These are phyloP conservation scores for Phoma sp. DNA, from an alignment of 2,329 filamentous ascomycete species.

Conservation along the genomic window DNA sequence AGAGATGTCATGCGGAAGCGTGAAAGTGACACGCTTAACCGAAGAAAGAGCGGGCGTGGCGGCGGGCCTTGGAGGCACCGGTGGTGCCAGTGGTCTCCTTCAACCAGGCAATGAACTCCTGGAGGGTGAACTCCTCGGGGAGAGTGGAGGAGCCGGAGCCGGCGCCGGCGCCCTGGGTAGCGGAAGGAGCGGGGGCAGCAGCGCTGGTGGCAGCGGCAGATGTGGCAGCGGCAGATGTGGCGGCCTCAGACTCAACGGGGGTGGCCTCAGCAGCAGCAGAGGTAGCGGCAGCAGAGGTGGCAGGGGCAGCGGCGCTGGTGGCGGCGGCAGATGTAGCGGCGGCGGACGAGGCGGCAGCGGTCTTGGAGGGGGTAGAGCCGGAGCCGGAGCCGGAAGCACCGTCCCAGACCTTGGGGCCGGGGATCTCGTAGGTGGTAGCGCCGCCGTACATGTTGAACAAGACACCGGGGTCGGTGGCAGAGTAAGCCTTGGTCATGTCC, in stretches of 20 bases:
- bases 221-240: slow-evolving; percentile 2
- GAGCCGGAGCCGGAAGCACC: slow-evolving; percentile 26
- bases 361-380: slow-evolving; percentile 20
- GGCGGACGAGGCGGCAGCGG: slow-evolving; percentile 14
- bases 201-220: background rate
- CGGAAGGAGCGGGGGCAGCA: slow-evolving; percentile 5
- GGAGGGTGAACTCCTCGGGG: slow-evolving; percentile 38
- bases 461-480: slow-evolving; percentile 49
- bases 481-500: slow-evolving; percentile 55
- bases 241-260: slow-evolving; percentile 6
- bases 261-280: slow-evolving; percentile 13
- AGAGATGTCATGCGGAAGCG: slow-evolving; percentile 7
- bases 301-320: slow-evolving; percentile 13
- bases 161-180: slow-evolving; percentile 17
- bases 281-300: slow-evolving; percentile 13
- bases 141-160: slow-evolving; percentile 26
- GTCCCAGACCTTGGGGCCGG: slow-evolving; percentile 48
- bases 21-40: slow-evolving; percentile 43
- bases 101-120: slow-evolving; percentile 40
- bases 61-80: slow-evolving; percentile 28
- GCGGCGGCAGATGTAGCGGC: slow-evolving; percentile 11
- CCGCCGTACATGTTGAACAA: slow-evolving; percentile 50
- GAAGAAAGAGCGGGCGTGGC: slow-evolving; percentile 49
- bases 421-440: slow-evolving; percentile 46
- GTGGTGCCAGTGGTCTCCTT: slow-evolving; percentile 30